Conservation (phyloP, 2,329 filamentous ascomycete species). For the Plenodomus lindquistii region DNA sequence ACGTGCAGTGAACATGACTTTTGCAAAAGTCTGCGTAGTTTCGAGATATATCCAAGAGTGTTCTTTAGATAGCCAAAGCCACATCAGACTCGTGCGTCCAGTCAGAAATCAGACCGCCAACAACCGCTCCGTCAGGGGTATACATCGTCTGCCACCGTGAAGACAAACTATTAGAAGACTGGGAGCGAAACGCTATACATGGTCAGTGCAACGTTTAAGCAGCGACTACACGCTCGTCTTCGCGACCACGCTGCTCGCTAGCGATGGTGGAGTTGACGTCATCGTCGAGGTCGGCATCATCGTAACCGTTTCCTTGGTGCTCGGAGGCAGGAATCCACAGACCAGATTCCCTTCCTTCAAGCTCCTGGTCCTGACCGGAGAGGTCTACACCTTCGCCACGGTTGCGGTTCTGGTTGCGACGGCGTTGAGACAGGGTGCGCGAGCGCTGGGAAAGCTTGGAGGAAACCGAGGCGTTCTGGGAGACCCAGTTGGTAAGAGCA, state of each 20-base stretch:
- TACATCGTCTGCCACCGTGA: slow-evolving; percentile 32
- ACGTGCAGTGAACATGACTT: neutral
- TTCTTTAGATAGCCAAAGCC: slow-evolving; percentile 13
- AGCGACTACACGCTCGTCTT: slow-evolving; percentile 49
- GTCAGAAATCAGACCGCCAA: slow-evolving; percentile 10
- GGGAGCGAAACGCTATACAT: slow-evolving; percentile 20
- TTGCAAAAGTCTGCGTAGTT: neutral
- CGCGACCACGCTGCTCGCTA: slow-evolving; percentile 51
- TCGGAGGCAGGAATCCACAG: slow-evolving; percentile 78
- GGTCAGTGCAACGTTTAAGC: slow-evolving; percentile 31
- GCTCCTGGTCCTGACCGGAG: slow-evolving; percentile 77
- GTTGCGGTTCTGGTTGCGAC: slow-evolving; percentile 65
- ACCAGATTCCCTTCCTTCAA: slow-evolving; percentile 72
- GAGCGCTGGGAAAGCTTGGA: slow-evolving; percentile 86
- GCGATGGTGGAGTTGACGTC: slow-evolving; percentile 51
- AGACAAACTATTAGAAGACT: slow-evolving; percentile 29
- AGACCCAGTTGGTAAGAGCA: slow-evolving; percentile 94
- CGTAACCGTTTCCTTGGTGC: slow-evolving; percentile 65
- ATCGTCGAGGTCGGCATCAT: slow-evolving; percentile 65
- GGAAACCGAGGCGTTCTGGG: slow-evolving; percentile 83
- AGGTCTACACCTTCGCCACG: slow-evolving; percentile 78
- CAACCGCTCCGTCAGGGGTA: slow-evolving; percentile 37
- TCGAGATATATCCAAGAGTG: neutral
- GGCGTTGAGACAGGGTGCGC: slow-evolving; percentile 83
- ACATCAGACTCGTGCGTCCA: slow-evolving; percentile 7